Conservation (phyloP, 257 asterid genomes). For the Dorcoceras hygrometricum region DNA sequence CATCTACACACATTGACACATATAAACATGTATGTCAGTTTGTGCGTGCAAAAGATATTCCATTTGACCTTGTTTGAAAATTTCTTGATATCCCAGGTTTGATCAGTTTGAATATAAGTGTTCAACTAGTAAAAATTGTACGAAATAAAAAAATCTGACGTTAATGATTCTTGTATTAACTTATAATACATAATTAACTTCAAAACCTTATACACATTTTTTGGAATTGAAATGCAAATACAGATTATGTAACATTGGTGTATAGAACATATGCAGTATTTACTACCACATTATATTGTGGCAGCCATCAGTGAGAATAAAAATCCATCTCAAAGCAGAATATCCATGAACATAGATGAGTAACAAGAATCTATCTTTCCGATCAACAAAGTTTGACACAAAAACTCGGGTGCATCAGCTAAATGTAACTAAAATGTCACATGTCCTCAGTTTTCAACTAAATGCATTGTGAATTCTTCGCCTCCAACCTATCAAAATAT, state of each 20-base stretch:
- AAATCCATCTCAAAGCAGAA: not conserved
- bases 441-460: not conserved
- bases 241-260: not conserved
- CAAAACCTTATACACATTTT: no score
- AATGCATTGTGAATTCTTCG: not conserved
- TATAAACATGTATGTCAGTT: no score
- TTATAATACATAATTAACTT: no score
- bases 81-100: no score
- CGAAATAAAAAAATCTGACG: no score
- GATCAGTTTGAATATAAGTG: no score
- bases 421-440: not conserved
- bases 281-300: not conserved
- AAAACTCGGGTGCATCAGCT: not conserved
- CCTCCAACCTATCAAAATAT: slow-evolving; percentile 16
- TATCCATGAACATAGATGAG: not conserved
- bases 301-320: not conserved
- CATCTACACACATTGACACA: no score
- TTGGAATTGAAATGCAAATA: not conserved
- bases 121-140: no score
- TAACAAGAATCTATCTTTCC: not conserved
- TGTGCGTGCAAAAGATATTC: no score
- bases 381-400: not conserved
- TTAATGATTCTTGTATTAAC: no score
- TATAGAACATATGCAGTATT: no score
- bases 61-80: no score